Percentiles rank a stretch among this genome's conserved stretches.
Conservation (phyloP, 305 asterid species). For the Ajuga reptans region DNA sequence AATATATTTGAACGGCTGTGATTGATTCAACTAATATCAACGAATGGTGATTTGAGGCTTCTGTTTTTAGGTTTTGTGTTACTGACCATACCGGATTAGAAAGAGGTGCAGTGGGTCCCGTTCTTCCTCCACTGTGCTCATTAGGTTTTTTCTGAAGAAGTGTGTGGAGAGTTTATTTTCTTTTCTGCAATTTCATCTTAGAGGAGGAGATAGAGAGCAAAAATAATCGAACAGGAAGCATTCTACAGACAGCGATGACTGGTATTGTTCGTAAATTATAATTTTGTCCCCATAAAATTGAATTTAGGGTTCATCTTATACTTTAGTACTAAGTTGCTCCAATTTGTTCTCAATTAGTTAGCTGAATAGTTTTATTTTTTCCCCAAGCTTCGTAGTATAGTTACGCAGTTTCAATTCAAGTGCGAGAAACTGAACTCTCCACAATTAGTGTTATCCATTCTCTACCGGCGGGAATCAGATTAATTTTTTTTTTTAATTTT, state of each 20-base stretch:
- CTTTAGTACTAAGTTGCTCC: background rate
- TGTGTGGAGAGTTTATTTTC: background rate
- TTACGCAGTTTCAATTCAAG: background rate
- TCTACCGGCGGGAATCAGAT: background rate
- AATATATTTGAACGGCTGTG: constrained; percentile 29
- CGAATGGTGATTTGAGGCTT: background rate
- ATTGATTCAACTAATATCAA: constrained; percentile 16
- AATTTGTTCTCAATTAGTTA: background rate
- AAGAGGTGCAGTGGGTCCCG: constrained; percentile 15
- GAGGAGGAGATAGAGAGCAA: background rate
- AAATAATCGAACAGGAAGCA: constrained; percentile 18
- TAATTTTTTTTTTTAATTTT: background rate
- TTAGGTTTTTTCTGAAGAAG: constrained; percentile 31
- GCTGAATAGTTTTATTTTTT: background rate
- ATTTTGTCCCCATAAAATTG: constrained; percentile 9
- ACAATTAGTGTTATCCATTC: constrained; percentile 5
- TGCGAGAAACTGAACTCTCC: background rate
- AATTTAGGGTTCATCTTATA: constrained; percentile 20
- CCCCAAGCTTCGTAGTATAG: background rate
- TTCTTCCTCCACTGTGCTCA: constrained; percentile 3
- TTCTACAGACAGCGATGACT: constrained; percentile 46
- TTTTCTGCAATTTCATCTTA: constrained; percentile 15
- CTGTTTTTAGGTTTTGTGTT: constrained; percentile 4
- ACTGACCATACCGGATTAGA: constrained; percentile 18
- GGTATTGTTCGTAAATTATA: constrained; percentile 35